Base-by-base conservation (phyloP, 2,329 filamentous ascomycete genomes). In the Aspergillus calidoustus region DNA sequence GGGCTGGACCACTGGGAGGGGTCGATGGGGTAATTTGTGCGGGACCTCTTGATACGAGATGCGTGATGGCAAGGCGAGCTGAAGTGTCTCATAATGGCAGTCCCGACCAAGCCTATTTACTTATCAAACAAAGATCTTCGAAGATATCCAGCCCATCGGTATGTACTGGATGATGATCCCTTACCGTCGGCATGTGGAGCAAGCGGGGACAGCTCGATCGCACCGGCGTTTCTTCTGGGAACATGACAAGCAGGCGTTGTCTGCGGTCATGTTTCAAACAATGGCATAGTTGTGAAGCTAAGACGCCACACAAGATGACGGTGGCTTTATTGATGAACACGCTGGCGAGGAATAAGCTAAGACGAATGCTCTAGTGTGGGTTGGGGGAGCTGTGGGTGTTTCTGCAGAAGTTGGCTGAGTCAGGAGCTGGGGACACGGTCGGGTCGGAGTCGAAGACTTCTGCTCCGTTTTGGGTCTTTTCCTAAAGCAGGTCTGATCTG, bases 191-290 rank as follows among this genome's bases (percentile, higher is more conserved):
- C 58, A 60, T 4, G 58, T 50, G 13, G 58, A 60, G 47, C 58
- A 60, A n/a, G 31, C 28, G 13, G 58, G 58, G 23, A 60, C 13
- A 8, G n/a, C 34, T 30, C 58, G 58, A 46, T 60, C 58, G 46
- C 58, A 60, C 46, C 25, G 54, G 28, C 58, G 43, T 34, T 60
- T 60, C 58, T 56, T 60, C 52, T 60, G 58, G 3, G 58, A 52
- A 47, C 58, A 60, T 4, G 58, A 51, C 7, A 60, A 31, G 31
- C 58, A 60, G 25, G 58, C 58, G 30, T 60, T 49, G 31, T 53
- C 51, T 19, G 51, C 51, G n/a, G 51, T 47, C 54, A 57, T 41
- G 11, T 41, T 41, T 41, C 34, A 15, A 41, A 41, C 34, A 41
- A 41, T 15, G 34, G 34, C 34, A 41, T 41, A 15, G 9, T 41